Percentiles rank a stretch among this genome's conserved stretches.
Conservation (phyloP, 1,284 basidiomycete species). For the Puccinia hordei region DNA sequence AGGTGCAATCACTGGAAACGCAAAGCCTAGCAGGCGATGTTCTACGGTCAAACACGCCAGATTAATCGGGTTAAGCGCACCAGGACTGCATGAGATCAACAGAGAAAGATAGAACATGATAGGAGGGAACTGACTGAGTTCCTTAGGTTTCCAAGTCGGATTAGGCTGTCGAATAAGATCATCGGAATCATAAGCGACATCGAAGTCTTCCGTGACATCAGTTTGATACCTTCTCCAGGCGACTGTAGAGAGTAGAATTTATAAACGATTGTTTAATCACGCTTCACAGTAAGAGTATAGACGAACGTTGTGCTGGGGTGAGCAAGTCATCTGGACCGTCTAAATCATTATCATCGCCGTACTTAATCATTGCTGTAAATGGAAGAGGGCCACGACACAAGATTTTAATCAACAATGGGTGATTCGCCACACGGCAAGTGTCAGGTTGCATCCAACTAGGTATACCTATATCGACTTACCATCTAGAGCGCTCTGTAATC, state of each 20-base stretch:
- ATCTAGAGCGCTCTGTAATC: slow-evolving; percentile 42
- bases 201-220: slow-evolving; percentile 32
- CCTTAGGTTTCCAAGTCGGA: slow-evolving; percentile 49
- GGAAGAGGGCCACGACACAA: neutral
- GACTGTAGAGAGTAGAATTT: slow-evolving; percentile 6
- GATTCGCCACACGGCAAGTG: too few relatives aligned
- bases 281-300: too few relatives aligned
- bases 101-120: neutral
- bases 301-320: slow-evolving; percentile 34
- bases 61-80: neutral
- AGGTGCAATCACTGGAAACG: slow-evolving; percentile 18
- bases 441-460: neutral
- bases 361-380: slow-evolving; percentile 43
- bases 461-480: slow-evolving; percentile 19
- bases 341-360: slow-evolving; percentile 44
- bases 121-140: slow-evolving; percentile 41
- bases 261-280: neutral
- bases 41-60: neutral
- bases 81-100: neutral
- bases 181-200: slow-evolving; percentile 51
- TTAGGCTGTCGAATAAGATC: slow-evolving; percentile 11
- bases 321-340: slow-evolving; percentile 38
- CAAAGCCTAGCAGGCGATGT: slow-evolving; percentile 48
- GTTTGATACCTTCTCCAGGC: slow-evolving; percentile 47
- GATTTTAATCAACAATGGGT: neutral